Conservation (phyloP, 805 yeast genomes). For the Cyberlindnera lachancei region DNA sequence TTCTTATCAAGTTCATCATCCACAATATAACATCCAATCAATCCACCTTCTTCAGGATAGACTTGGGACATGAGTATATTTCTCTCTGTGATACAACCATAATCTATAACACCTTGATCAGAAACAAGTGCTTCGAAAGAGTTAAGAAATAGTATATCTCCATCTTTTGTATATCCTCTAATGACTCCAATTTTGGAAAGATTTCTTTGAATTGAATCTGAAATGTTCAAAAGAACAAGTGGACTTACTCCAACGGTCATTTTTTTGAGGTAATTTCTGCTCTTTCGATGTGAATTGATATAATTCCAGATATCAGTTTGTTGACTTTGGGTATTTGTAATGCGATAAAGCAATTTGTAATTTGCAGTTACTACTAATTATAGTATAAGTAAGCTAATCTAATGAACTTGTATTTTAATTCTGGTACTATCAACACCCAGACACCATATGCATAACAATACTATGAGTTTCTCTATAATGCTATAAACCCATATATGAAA, state of each 20-base stretch:
- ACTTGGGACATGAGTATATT: constrained; percentile 10
- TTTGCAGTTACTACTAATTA: too few species aligned
- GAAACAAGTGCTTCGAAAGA: constrained; percentile 8
- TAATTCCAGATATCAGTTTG: too few species aligned
- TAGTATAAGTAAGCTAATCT: too few species aligned
- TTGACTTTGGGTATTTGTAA: too few species aligned
- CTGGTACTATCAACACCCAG: too few species aligned
- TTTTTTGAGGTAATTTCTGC: neutral
- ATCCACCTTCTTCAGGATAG: constrained; percentile 10
- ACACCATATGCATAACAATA: too few species aligned
- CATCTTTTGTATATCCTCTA: constrained; percentile 4
- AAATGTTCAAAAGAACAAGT: constrained; percentile 11
- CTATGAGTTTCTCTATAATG: too few species aligned
- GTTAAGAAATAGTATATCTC: constrained; percentile 2
- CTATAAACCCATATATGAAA: too few species aligned
- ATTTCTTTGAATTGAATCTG: constrained; percentile 10
- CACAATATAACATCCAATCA: constrained; percentile 9
- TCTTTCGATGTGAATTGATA: too few species aligned
- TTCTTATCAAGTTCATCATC: constrained; percentile 2
- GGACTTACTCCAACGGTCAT: constrained; percentile 6
- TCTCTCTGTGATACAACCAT: constrained; percentile 2
- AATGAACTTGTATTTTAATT: too few species aligned
- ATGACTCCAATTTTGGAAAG: constrained; percentile 7
- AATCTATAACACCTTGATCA: constrained; percentile 2
- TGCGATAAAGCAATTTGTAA: too few species aligned